Conservation (phyloP, 1,139 yeast genomes). For the Diutina ranongensis region DNA sequence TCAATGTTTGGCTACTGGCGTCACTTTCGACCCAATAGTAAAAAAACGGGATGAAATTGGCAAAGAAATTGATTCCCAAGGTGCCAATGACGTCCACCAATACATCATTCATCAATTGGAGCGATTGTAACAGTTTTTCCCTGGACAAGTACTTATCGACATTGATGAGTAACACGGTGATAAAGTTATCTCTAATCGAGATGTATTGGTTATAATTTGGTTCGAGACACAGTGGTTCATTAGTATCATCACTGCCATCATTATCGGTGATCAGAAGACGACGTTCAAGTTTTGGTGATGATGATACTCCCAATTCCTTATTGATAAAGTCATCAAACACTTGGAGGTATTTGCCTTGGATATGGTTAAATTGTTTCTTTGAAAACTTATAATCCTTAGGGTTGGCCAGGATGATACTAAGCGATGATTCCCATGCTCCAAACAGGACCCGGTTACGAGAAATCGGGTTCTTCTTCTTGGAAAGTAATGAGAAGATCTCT, state of each 20-base stretch:
- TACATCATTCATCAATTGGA: slow-evolving; percentile 15
- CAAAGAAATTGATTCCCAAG: slow-evolving; percentile 36
- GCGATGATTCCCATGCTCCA: slow-evolving; percentile 33
- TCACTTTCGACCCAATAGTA: slow-evolving; percentile 29
- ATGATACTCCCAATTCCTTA: slow-evolving; percentile 16
- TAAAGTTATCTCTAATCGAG: slow-evolving; percentile 24
- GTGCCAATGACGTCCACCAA: slow-evolving; percentile 20
- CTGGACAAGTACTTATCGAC: slow-evolving; percentile 22
- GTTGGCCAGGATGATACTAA: slow-evolving; percentile 13
- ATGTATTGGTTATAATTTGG: slow-evolving; percentile 31
- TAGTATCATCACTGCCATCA: not conserved
- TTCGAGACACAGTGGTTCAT: slow-evolving; percentile 11
- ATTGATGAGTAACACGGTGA: slow-evolving; percentile 22
- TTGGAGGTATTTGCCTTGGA: slow-evolving; percentile 23
- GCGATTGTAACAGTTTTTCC: slow-evolving; percentile 15
- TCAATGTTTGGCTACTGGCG: slow-evolving; percentile 21
- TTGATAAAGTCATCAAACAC: slow-evolving; percentile 25
- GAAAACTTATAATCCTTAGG: slow-evolving; percentile 9
- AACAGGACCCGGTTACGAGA: slow-evolving; percentile 29
- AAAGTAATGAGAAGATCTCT: slow-evolving; percentile 21
- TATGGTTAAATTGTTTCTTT: slow-evolving; percentile 16
- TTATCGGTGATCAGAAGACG: not conserved
- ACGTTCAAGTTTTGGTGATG: not conserved
- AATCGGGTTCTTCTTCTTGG: slow-evolving; percentile 22
- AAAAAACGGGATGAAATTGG: slow-evolving; percentile 36